phyloP scores from a whole-genome alignment of 768 basidiomycete genomes.

The Russula vinacea region DNA sequence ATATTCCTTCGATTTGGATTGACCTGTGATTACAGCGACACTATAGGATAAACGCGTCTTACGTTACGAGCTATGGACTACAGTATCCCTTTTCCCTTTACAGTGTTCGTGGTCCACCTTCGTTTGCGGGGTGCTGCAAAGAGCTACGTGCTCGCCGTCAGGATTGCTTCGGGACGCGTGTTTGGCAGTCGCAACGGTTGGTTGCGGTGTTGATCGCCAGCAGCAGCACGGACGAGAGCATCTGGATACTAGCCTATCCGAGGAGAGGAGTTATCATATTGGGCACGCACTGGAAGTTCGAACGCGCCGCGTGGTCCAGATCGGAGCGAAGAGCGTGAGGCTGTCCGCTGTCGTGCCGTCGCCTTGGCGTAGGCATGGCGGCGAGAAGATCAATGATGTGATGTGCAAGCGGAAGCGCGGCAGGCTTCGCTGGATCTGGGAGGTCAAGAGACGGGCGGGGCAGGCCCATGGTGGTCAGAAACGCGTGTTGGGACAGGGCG shows the following conservation, averaged over 20 bases:
- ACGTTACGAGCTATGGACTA: no score
- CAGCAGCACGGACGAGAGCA: constrained; percentile 15
- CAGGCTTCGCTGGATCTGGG: constrained; percentile 6
- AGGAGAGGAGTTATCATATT: constrained; percentile 10
- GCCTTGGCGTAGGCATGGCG: neutral
- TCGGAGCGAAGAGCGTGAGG: constrained; percentile 27
- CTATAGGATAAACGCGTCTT: no score
- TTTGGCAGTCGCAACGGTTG: constrained; percentile 23
- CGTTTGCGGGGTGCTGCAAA: constrained; percentile 26
- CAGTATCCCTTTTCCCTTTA: no score
- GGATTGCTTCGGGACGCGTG: constrained; percentile 10
- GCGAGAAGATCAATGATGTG: constrained; percentile 17
- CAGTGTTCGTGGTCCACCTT: no score
- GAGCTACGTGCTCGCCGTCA: constrained; percentile 26
- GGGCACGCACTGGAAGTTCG: constrained; percentile 15
- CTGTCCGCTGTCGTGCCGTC: constrained; percentile 11
- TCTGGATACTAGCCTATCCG: neutral
- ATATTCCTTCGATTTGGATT: no score
- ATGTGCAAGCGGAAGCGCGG: constrained; percentile 16
- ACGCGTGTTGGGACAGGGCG: constrained; percentile 5
- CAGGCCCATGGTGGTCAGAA: constrained; percentile 25
- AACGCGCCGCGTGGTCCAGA: neutral
- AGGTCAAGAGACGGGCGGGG: constrained; percentile 6
- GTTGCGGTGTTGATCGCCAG: constrained; percentile 11
- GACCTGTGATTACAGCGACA: no score